phyloP scores from a whole-genome alignment of 148 eudicot genomes.

The Linanthus parryae region DNA sequence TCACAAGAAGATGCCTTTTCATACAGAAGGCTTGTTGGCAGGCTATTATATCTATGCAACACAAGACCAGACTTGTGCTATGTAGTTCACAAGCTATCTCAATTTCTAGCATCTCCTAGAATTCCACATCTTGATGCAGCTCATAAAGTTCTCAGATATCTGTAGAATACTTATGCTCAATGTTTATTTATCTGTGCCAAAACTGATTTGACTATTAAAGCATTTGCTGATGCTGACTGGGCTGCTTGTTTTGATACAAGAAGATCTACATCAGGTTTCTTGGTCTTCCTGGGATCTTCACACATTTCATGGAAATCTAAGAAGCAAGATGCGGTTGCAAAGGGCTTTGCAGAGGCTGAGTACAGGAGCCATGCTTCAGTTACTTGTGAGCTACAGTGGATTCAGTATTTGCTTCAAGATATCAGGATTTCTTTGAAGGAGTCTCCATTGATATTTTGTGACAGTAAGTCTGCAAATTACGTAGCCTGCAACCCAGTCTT shows the following conservation, averaged over 20 bases:
- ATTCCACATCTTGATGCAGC: neutral
- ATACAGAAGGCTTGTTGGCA: neutral
- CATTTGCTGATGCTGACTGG: neutral
- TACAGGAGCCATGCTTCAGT: neutral
- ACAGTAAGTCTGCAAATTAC: neutral
- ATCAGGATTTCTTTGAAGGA: neutral
- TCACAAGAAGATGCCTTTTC: neutral
- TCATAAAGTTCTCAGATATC: neutral
- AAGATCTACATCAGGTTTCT: neutral
- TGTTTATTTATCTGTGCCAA: neutral
- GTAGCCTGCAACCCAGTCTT: neutral
- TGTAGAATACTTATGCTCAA: neutral
- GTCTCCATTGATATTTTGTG: neutral
- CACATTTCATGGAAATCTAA: neutral
- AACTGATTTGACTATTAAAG: neutral
- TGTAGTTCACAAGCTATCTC: neutral
- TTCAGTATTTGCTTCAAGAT: neutral
- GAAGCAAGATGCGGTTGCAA: neutral
- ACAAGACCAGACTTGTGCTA: neutral
- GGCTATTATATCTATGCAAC: neutral
- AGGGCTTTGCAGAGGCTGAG: neutral
- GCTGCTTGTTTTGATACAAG: neutral
- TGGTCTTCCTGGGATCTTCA: neutral
- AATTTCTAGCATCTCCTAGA: neutral
- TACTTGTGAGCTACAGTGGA: neutral